A percentile compares a stretch with the other conserved stretches of the same genome.
Evolutionary conservation across 352 stramenopile species (phyloP).

Genomic region (Pythium dissotocum): DNA sequence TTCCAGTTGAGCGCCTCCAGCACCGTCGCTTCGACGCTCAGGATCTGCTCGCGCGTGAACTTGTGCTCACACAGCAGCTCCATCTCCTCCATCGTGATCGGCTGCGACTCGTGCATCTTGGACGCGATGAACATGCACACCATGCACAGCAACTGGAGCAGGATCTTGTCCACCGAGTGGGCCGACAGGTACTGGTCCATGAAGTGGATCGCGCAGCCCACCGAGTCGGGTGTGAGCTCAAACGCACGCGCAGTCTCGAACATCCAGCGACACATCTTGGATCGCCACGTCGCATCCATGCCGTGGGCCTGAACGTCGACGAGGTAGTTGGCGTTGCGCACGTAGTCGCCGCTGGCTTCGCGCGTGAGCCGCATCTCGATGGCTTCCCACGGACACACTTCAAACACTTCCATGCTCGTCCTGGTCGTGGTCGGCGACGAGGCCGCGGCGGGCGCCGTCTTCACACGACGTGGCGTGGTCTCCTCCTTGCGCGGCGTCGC

Average conservation of each 20-base stretch:
- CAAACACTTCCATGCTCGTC: background rate
- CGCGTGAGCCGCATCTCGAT: conserved; percentile 26
- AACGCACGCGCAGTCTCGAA: conserved; percentile 74
- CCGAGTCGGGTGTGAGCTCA: conserved; percentile 62
- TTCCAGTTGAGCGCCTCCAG: conserved; percentile 59
- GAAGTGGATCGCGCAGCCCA: conserved; percentile 62
- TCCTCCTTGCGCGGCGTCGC: conserved; percentile 25
- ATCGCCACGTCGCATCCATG: conserved; percentile 65
- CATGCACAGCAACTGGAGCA: conserved; percentile 71
- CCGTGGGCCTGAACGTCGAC: conserved; percentile 47
- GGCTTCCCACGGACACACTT: conserved; percentile 22
- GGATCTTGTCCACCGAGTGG: conserved; percentile 71
- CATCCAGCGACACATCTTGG: conserved; percentile 82
- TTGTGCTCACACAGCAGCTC: conserved; percentile 72
- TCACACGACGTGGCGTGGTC: background rate
- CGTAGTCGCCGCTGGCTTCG: conserved; percentile 25
- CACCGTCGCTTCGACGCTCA: conserved; percentile 55
- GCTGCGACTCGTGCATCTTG: conserved; percentile 75
- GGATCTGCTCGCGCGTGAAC: conserved; percentile 64
- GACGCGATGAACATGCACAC: conserved; percentile 72
- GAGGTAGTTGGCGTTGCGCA: conserved; percentile 48
- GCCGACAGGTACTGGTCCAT: conserved; percentile 71
- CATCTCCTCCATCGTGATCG: conserved; percentile 76
- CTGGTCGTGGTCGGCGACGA: background rate
- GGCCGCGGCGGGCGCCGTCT: background rate